Conservation (phyloP, 2,329 filamentous ascomycete genomes). For the Magnaporthales sp. region DNA sequence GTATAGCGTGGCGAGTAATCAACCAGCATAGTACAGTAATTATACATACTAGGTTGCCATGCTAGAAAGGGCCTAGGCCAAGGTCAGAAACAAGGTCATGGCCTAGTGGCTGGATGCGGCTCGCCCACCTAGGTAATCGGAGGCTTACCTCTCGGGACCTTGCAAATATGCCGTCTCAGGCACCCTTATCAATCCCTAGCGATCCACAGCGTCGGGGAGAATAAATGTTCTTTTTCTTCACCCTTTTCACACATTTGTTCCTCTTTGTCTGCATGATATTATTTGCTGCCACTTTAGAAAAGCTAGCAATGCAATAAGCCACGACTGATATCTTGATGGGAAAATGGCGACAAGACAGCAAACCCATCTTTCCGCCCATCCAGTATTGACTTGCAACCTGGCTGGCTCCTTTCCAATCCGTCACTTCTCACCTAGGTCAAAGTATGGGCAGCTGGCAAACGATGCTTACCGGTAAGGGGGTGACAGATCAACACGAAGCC, state of each 20-base stretch:
- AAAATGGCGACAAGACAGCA: neutral
- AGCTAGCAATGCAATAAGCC: neutral
- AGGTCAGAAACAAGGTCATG: neutral
- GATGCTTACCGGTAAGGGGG: neutral
- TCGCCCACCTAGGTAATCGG: neutral
- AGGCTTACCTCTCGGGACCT: neutral
- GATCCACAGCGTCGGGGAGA: too few species aligned
- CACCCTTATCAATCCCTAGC: neutral
- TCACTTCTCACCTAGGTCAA: constrained; percentile 1
- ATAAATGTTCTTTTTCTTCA: neutral
- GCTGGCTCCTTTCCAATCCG: neutral
- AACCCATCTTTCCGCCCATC: neutral
- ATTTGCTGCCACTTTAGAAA: neutral
- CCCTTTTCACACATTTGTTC: neutral
- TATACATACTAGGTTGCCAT: neutral
- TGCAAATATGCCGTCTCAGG: neutral
- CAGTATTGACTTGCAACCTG: neutral
- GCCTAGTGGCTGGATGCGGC: neutral
- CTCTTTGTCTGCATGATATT: neutral
- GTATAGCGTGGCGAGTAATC: neutral
- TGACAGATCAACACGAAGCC: neutral
- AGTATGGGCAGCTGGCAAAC: neutral
- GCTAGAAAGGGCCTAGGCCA: neutral
- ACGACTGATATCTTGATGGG: neutral
- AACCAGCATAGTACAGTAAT: neutral